Evolutionary conservation across 148 eudicot species (phyloP).

Genomic region (Rhododendron henanense): DNA sequence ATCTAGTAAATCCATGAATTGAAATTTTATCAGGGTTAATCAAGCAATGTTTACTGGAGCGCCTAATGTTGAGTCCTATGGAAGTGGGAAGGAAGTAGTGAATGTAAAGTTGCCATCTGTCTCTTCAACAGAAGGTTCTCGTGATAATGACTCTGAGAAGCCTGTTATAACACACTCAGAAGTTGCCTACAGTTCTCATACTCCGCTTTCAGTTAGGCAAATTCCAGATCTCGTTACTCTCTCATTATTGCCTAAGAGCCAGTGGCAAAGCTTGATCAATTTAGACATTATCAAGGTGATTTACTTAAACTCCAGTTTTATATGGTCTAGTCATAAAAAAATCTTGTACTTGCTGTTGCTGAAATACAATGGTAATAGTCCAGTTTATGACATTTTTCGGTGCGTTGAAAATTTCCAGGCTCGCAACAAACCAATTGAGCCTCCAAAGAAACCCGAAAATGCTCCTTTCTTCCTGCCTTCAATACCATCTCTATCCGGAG

Average conservation of each 20-base stretch:
- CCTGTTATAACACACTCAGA: conserved; percentile 18
- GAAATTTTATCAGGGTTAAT: conserved; percentile 61
- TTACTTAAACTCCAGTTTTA: conserved; percentile 11
- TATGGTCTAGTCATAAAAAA: background rate
- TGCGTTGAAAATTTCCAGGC: conserved; percentile 37
- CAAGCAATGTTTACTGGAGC: conserved; percentile 88
- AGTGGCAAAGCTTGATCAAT: conserved; percentile 98
- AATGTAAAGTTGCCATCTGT: conserved; percentile 73
- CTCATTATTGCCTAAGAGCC: conserved; percentile 86
- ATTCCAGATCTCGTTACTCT: conserved; percentile 95
- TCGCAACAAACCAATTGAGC: conserved; percentile 91
- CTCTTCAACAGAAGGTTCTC: conserved; percentile 44
- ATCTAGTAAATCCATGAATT: background rate
- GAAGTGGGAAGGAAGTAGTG: conserved; percentile 77
- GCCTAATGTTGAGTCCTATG: conserved; percentile 48
- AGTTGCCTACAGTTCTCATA: conserved; percentile 20
- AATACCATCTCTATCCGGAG: conserved; percentile 84
- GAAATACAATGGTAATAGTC: background rate
- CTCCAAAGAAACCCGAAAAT: conserved; percentile 94
- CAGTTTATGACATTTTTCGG: background rate
- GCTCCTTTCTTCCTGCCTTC: conserved; percentile 95
- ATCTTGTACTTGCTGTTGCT: background rate
- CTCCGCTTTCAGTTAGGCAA: conserved; percentile 35
- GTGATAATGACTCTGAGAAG: conserved; percentile 35
- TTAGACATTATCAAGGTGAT: conserved; percentile 83